Evolutionary conservation across 2,329 filamentous ascomycete species (phyloP).

Genomic region (Stagonosporopsis rhizophila): DNA sequence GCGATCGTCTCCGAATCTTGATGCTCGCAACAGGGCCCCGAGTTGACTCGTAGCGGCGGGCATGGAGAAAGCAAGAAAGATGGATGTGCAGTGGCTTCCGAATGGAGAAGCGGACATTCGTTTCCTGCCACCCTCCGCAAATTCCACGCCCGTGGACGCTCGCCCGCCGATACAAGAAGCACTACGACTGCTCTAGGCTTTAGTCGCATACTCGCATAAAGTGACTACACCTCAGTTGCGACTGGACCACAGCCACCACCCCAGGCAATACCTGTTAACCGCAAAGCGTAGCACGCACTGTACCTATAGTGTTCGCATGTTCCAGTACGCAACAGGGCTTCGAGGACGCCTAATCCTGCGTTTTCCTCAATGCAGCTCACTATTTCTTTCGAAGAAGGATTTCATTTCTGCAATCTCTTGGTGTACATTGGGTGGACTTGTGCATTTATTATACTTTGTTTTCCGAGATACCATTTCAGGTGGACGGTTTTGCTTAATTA

Average conservation of each 20-base stretch:
- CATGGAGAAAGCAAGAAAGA: conserved; percentile 42
- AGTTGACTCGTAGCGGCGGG: conserved; percentile 45
- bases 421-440: neutral
- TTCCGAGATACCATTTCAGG: conserved; percentile 29
- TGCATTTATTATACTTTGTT: neutral
- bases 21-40: conserved; percentile 33
- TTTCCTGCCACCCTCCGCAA: conserved; percentile 39
- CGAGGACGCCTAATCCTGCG: neutral
- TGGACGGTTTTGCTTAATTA: conserved; percentile 7
- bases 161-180: conserved; percentile 21
- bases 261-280: neutral
- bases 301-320: neutral
- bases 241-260: neutral
- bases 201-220: neutral
- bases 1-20: conserved; percentile 17
- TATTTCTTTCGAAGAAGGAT: neutral
- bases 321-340: neutral
- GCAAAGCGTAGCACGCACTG: neutral
- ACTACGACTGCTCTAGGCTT: conserved; percentile 2
- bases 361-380: neutral
- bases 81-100: conserved; percentile 47
- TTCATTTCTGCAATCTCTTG: neutral
- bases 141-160: conserved; percentile 22
- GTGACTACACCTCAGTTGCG: neutral
- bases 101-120: conserved; percentile 45